phyloP scores from a whole-genome alignment of 352 stramenopile genomes.

The Aphanomyces astaci region DNA sequence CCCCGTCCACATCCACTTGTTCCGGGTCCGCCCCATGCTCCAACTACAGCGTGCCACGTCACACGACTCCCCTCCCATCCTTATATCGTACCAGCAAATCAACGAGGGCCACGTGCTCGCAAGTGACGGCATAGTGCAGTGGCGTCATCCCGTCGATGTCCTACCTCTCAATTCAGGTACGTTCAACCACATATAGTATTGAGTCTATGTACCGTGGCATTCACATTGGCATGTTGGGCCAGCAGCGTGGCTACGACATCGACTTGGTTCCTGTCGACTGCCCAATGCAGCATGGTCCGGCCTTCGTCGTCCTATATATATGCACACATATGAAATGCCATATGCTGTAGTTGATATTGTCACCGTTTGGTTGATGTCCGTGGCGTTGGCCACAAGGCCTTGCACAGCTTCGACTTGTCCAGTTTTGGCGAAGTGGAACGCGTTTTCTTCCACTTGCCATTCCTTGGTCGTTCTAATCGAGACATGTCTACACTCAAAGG shows the following conservation, averaged over 20 bases:
- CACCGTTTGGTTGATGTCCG: conserved; percentile 29
- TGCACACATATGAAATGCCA: neutral
- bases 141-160: conserved; percentile 72
- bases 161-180: conserved; percentile 23
- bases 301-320: conserved; percentile 50
- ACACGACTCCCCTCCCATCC: neutral
- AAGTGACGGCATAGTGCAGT: conserved; percentile 67
- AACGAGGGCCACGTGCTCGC: conserved; percentile 57
- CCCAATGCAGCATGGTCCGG: conserved; percentile 77
- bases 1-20: conserved; percentile 57
- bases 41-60: conserved; percentile 31
- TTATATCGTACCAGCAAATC: conserved; percentile 43
- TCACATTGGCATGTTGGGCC: conserved; percentile 41
- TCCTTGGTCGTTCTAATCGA: conserved; percentile 69
- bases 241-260: conserved; percentile 48
- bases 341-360: conserved; percentile 28
- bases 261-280: conserved; percentile 55
- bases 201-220: conserved; percentile 37
- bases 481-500: too few species aligned
- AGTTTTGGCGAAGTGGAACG: conserved; percentile 66
- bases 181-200: neutral
- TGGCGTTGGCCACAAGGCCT: conserved; percentile 30
- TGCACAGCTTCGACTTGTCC: conserved; percentile 50
- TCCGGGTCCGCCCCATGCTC: conserved; percentile 48
- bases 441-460: conserved; percentile 62